Evolutionary conservation across 805 yeast species (phyloP).

Genomic region (Saccharomycopsis oosterbeekiorum): DNA sequence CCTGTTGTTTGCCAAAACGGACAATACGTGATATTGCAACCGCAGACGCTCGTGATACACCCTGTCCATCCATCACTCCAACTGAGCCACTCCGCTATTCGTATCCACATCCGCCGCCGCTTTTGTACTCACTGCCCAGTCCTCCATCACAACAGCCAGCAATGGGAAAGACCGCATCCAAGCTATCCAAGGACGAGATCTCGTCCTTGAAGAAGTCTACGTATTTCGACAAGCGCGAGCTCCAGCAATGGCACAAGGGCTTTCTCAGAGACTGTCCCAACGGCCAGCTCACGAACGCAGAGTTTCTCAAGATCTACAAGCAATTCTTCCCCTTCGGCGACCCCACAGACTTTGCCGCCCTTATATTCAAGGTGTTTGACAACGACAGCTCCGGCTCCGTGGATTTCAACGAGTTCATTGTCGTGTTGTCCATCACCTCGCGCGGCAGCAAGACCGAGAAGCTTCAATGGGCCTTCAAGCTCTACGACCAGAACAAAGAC

Average conservation of each 20-base stretch:
- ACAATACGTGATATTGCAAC: no score
- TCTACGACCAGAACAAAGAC: constrained; percentile 75
- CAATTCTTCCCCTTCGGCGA: constrained; percentile 99
- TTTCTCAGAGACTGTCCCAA: constrained; percentile 88
- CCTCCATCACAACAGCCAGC: not conserved
- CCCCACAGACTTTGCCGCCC: constrained; percentile 82
- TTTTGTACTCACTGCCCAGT: no score
- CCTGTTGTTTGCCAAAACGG: no score
- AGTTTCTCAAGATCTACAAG: constrained; percentile 83
- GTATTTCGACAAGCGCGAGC: constrained; percentile 83
- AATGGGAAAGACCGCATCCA: constrained; percentile 95
- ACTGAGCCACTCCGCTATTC: no score
- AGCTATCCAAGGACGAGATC: constrained; percentile 82
- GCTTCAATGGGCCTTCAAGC: constrained; percentile 77
- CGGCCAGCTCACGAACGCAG: constrained; percentile 79
- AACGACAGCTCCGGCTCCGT: constrained; percentile 68
- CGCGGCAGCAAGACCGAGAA: constrained; percentile 82
- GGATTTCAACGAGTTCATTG: constrained; percentile 86
- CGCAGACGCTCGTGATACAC: no score
- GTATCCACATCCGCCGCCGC: no score
- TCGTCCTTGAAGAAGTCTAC: constrained; percentile 75
- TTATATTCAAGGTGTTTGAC: constrained; percentile 84
- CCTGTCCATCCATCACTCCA: no score
- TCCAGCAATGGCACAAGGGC: constrained; percentile 98
- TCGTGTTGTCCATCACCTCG: constrained; percentile 77